These are phyloP conservation scores for Ceratocystis eucalypticola DNA, from an alignment of 2,329 filamentous ascomycete genomes.

Conservation along the genomic window DNA sequence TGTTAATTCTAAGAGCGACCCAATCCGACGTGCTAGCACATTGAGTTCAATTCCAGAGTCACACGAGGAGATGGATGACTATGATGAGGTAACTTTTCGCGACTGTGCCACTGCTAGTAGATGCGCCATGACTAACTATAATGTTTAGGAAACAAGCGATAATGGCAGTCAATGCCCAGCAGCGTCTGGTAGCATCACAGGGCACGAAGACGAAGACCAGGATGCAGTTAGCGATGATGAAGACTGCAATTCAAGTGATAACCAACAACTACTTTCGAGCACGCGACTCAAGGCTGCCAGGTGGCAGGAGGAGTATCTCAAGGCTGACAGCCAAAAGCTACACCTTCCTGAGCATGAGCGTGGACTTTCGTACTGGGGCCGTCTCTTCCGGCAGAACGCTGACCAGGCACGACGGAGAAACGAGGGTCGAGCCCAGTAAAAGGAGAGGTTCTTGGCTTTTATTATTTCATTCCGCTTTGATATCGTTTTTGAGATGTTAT, in stretches of 20 bases:
- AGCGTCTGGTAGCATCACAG: background rate
- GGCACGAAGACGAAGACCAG: background rate
- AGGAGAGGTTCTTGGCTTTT: background rate
- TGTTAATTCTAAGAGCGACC: conserved; percentile 18
- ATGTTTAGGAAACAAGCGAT: background rate
- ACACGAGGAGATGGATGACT: conserved; percentile 11
- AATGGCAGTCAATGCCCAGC: background rate
- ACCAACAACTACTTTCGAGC: background rate
- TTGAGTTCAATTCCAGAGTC: conserved; percentile 18
- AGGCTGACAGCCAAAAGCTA: conserved; percentile 5
- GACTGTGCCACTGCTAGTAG: background rate
- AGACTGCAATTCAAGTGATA: background rate
- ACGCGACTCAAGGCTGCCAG: background rate
- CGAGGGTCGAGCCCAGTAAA: background rate
- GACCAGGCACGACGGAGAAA: conserved; percentile 13
- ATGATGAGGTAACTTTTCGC: conserved; percentile 1
- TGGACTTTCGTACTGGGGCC: conserved; percentile 18
- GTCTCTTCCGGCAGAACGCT: conserved; percentile 16
- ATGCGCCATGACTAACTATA: background rate
- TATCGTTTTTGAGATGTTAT: background rate
- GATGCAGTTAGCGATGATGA: conserved; percentile 7
- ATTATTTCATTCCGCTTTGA: background rate
- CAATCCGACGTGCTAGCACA: conserved; percentile 13
- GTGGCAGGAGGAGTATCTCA: conserved; percentile 12
- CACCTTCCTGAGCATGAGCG: conserved; percentile 16